Base-by-base conservation (phyloP, 208 protist species). In the Acanthamoeba lenticulata region DNA sequence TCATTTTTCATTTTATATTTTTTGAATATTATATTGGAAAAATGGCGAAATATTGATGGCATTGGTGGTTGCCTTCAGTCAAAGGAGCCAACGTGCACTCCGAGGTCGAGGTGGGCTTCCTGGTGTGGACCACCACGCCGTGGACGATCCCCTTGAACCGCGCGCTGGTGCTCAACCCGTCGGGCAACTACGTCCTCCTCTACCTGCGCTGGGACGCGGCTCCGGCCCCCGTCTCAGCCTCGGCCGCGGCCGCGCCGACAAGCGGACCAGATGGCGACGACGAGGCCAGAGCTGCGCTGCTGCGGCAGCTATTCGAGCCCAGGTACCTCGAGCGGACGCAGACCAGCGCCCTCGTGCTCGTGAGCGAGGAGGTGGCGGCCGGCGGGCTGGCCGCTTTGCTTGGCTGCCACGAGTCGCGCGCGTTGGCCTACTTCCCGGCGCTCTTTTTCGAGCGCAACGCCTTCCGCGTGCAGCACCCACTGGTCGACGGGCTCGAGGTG, bases 101-200 rank as follows among this genome's bases (percentile, higher is more conserved):
- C 29, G 15, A 88, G 32, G 19, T 19, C 19, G 27, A 94, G 29
- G 27, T 74, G 2, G 47, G 32, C 13, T 34, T 52, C 29, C 17
- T 97, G 13, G 95, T 98, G 44, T 98, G 98, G 98, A 98, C 98
- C 1, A 98, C 98, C 6, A 98, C 98, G 4, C 98, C 98, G 2
- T 98, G 98, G 98, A 98, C 98, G 5, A 95, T 98, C 36, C 96
- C 97, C 4, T 94, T 97, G 3, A 98, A 98, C 95, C 49, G 42
- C 55, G 88, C 77, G 40, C 11, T 47, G 0, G 17, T 19, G 24
- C 74, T 13, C 15, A 13, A 55, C 49, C 2, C 49, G 47, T 7
- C 47, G 21, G 47, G 21, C 47, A 55, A 86, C 77, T 86, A 86
- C 45, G 77, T 6, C 6, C 77, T 86, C 0, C 40, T 86, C 27